Base-by-base conservation (phyloP, 2,329 filamentous ascomycete species). In the Geosmithia putterillii region DNA sequence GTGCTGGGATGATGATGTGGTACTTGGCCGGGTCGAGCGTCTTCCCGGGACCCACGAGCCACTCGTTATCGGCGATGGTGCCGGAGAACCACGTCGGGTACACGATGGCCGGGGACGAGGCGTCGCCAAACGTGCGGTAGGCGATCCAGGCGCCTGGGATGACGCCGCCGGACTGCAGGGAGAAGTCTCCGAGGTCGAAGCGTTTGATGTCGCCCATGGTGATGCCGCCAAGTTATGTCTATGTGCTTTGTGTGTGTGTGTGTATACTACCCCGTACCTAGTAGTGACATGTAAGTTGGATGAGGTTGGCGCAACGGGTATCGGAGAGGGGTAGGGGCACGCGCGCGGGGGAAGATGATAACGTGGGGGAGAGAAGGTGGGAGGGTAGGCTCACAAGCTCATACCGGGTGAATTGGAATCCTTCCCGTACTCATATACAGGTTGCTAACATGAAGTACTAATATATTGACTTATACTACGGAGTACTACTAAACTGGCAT, bases 51-150 rank as follows among this genome's bases (percentile, higher is more conserved):
- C 81, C 81, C 37, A 86, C 71, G 10, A 89, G 71, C 84, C 84
- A 88, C 55, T 83, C 70, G 47, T 89, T 89, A 53, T 85, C 79
- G 2, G 70, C 64, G 48, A 89, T 84, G 3, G 61, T 65, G 63
- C 59, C 60, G 43, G 57, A 60, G 57, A 80, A 89, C 84, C 84
- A 89, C 2, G 79, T 79, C 2, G 84, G 85, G 54, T 89, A 89
- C 47, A 89, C 73, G 45, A 89, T 74, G 2, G 77, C 78, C 7
- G 83, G 83, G 6, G 64, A 67, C 0, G 64, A 70, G 0, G 73
- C 57, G 44, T 79, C 66, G 18, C 85, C 85, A 50, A 83, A 81
- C 0, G 83, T 86, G 59, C 83, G 87, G 67, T 86, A 90, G 15
- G 83, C 82, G 43, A 90, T 76, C 53, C 75, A 73, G 2, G 85